Percentiles rank a stretch among this genome's conserved stretches.
Conservation (phyloP, 495 filamentous ascomycete species). For the Bryoglossum gracile region DNA sequence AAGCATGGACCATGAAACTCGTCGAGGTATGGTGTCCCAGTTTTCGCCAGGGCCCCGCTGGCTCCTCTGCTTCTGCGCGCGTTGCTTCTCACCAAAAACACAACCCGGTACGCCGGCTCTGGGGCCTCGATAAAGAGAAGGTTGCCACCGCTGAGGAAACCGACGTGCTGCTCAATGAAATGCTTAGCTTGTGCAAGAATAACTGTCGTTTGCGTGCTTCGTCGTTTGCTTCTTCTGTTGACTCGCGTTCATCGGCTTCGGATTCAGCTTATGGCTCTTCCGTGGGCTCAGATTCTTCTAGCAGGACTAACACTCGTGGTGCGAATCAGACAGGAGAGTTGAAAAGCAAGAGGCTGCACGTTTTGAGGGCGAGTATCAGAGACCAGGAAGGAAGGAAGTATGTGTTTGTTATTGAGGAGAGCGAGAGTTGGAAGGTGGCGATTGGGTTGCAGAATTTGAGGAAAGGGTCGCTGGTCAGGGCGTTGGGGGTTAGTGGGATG, state of each 20-base stretch:
- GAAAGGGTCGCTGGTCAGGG: constrained; percentile 59
- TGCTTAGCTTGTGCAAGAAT: constrained; percentile 55
- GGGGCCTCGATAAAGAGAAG: constrained; percentile 34
- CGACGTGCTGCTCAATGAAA: constrained; percentile 48
- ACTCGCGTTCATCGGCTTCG: constrained; percentile 26
- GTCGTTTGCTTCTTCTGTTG: constrained; percentile 23
- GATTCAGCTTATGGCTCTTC: constrained; percentile 30
- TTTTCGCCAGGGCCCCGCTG: constrained; percentile 32
- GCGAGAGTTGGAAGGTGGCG: constrained; percentile 90
- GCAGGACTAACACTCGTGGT: constrained; percentile 19
- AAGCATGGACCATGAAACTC: constrained; percentile 90
- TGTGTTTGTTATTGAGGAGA: constrained; percentile 73
- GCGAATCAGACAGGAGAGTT: constrained; percentile 48
- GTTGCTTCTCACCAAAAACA: constrained; percentile 22
- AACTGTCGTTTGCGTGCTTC: constrained; percentile 42
- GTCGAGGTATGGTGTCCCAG: constrained; percentile 81
- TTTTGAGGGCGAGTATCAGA: constrained; percentile 73
- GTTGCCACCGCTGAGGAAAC: constrained; percentile 50
- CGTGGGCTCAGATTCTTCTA: constrained; percentile 22
- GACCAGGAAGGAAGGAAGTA: constrained; percentile 80
- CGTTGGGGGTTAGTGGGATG: constrained; percentile 58
- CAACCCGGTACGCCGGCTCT: constrained; percentile 24
- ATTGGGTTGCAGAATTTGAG: constrained; percentile 69
- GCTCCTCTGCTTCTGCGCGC: constrained; percentile 30
- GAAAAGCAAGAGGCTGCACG: constrained; percentile 52